Percentiles rank a stretch among this genome's conserved stretches.
Evolutionary conservation across 139 green algal species (phyloP).

Genomic region (Chlamydomonas eustigma): DNA sequence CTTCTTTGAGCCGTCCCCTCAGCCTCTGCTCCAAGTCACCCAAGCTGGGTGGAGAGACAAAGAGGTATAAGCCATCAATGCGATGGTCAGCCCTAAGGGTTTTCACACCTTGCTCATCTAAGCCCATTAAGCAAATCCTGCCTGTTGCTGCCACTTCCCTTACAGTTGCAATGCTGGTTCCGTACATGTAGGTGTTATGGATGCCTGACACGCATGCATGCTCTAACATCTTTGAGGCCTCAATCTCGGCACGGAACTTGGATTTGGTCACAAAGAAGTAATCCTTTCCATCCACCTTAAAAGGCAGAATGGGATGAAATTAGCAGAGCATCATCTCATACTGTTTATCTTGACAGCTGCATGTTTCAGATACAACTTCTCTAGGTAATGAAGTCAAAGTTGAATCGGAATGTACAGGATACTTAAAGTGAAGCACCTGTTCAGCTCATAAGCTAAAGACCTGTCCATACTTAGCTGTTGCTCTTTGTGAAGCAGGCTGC

Average conservation of each 20-base stretch:
- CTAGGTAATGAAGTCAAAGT: no score
- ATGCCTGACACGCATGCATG: slow-evolving; percentile 22
- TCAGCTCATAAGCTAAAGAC: no score
- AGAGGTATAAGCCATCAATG: slow-evolving; percentile 66
- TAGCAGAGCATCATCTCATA: no score
- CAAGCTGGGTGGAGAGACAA: slow-evolving; percentile 44
- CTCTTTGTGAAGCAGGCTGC: no score
- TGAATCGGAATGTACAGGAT: no score
- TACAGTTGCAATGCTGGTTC: slow-evolving; percentile 55
- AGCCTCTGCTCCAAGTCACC: slow-evolving; percentile 51
- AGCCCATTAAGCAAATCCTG: slow-evolving; percentile 58
- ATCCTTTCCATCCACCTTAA: slow-evolving; percentile 25
- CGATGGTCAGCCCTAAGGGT: slow-evolving; percentile 38
- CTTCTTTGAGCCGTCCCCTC: slow-evolving; percentile 49
- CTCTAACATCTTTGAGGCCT: slow-evolving; percentile 37
- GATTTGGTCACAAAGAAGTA: slow-evolving; percentile 56
- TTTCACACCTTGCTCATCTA: slow-evolving; percentile 60
- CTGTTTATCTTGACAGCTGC: no score
- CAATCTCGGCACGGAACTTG: slow-evolving; percentile 18
- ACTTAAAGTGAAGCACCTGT: no score
- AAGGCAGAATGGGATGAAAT: no score
- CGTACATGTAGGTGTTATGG: slow-evolving; percentile 37
- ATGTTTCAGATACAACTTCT: no score
- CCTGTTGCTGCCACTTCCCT: slow-evolving; percentile 62
- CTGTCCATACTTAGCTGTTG: no score